Conservation (phyloP, 371 early-diverging fungal genomes). For the Mucor saturninus region DNA sequence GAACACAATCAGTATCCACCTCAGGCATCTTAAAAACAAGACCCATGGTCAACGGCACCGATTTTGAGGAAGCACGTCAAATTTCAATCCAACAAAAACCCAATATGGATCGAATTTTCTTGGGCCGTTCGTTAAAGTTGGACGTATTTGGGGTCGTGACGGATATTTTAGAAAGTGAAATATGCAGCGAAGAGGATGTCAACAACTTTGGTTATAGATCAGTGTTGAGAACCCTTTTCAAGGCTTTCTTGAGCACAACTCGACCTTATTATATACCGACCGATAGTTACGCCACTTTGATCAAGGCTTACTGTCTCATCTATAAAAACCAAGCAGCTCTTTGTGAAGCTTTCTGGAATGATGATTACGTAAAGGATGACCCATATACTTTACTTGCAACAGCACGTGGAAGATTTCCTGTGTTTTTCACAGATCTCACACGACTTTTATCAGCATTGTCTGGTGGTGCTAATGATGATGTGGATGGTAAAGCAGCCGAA, state of each 20-base stretch:
- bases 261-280: slow-evolving; percentile 33
- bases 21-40: slow-evolving; percentile 20
- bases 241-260: slow-evolving; percentile 33
- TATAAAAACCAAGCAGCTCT: slow-evolving; percentile 38
- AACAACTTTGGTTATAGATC: slow-evolving; percentile 37
- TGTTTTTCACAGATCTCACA: slow-evolving; percentile 31
- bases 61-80: not conserved
- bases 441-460: slow-evolving; percentile 35
- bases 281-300: slow-evolving; percentile 36
- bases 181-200: slow-evolving; percentile 40
- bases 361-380: slow-evolving; percentile 25
- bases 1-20: slow-evolving; percentile 11
- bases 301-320: slow-evolving; percentile 24
- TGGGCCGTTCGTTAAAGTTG: slow-evolving; percentile 41
- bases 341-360: slow-evolving; percentile 38
- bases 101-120: slow-evolving; percentile 30
- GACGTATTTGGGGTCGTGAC: slow-evolving; percentile 33
- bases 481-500: slow-evolving; percentile 14
- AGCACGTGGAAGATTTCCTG: slow-evolving; percentile 40
- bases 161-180: slow-evolving; percentile 22
- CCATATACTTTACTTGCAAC: slow-evolving; percentile 28
- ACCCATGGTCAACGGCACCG: slow-evolving; percentile 22
- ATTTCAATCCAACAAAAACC: slow-evolving; percentile 29
- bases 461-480: slow-evolving; percentile 11
- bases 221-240: slow-evolving; percentile 27